Evolutionary conservation across 805 yeast species (phyloP).

Genomic region (Clavispora phyllophila): DNA sequence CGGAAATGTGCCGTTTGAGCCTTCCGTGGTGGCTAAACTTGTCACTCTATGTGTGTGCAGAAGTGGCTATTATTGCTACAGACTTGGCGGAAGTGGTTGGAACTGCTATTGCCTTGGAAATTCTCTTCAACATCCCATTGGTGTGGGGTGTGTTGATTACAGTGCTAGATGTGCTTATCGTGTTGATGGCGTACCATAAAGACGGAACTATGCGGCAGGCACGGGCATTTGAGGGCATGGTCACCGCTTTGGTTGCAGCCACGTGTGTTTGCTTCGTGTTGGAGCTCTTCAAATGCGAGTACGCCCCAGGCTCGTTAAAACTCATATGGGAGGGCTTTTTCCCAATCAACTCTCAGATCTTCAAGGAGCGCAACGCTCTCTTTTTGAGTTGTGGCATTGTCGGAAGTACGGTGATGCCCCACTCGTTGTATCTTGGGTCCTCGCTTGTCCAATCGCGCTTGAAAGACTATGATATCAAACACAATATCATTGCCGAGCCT

Average conservation of each 20-base stretch:
- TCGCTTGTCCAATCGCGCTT: slow-evolving; percentile 41
- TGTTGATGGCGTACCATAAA: slow-evolving; percentile 70
- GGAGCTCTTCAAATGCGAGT: slow-evolving; percentile 53
- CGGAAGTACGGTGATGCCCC: slow-evolving; percentile 47
- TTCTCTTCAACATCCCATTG: slow-evolving; percentile 70
- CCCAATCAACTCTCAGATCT: slow-evolving; percentile 41
- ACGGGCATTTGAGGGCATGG: slow-evolving; percentile 73
- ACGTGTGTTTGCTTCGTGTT: slow-evolving; percentile 74
- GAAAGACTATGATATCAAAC: slow-evolving; percentile 35
- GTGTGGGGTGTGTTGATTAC: slow-evolving; percentile 73
- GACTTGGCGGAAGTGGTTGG: slow-evolving; percentile 95
- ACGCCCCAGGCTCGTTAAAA: slow-evolving; percentile 47
- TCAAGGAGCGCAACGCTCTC: slow-evolving; percentile 34
- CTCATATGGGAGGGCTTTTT: slow-evolving; percentile 62
- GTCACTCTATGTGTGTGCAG: slow-evolving; percentile 65
- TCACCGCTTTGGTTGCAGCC: slow-evolving; percentile 60
- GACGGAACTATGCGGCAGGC: slow-evolving; percentile 73
- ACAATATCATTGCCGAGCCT: slow-evolving; percentile 18
- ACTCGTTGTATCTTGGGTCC: slow-evolving; percentile 40
- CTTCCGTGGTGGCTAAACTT: slow-evolving; percentile 65
- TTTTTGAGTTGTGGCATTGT: slow-evolving; percentile 42
- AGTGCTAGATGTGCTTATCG: slow-evolving; percentile 73
- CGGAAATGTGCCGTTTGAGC: slow-evolving; percentile 74
- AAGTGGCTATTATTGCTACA: slow-evolving; percentile 84
- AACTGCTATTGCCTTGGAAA: slow-evolving; percentile 79